A percentile compares a stretch with the other conserved stretches of the same genome.
Evolutionary conservation across 305 asterid genomes (phyloP).

Genomic region (Fraxinus greggii): DNA sequence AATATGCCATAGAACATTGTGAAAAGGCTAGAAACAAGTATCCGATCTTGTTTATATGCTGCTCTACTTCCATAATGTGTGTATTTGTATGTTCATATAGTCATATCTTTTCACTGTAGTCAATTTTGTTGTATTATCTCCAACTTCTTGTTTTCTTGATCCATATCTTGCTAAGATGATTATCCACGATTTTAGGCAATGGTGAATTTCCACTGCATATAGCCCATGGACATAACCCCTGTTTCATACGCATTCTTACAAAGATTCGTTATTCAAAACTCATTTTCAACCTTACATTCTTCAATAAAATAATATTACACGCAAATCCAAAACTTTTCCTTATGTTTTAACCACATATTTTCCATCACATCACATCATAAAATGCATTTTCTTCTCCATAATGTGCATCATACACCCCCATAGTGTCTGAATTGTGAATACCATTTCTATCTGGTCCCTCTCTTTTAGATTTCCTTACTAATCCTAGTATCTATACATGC

Average conservation of each 20-base stretch:
- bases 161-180: background rate
- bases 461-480: background rate
- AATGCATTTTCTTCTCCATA: too few relatives aligned
- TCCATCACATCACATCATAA: too few relatives aligned
- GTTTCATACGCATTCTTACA: too few relatives aligned
- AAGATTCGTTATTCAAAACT: too few relatives aligned
- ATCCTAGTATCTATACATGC: background rate
- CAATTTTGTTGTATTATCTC: background rate
- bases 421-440: background rate
- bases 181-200: background rate
- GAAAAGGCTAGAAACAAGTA: constrained; percentile 8
- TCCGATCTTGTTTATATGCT: background rate
- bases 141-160: constrained; percentile 2
- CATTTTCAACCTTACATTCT: too few relatives aligned
- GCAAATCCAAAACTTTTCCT: too few relatives aligned
- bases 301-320: too few relatives aligned
- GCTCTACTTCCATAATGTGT: constrained; percentile 1
- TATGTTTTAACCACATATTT: too few relatives aligned
- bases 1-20: background rate
- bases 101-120: background rate
- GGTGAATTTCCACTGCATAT: constrained; percentile 7
- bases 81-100: background rate
- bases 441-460: background rate
- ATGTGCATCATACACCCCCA: too few relatives aligned
- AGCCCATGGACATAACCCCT: background rate